A percentile compares a stretch with the other conserved stretches of the same genome.
These are phyloP conservation scores for Acacia melanoxylon DNA, from an alignment of 306 rosid species.

Conservation along the genomic window DNA sequence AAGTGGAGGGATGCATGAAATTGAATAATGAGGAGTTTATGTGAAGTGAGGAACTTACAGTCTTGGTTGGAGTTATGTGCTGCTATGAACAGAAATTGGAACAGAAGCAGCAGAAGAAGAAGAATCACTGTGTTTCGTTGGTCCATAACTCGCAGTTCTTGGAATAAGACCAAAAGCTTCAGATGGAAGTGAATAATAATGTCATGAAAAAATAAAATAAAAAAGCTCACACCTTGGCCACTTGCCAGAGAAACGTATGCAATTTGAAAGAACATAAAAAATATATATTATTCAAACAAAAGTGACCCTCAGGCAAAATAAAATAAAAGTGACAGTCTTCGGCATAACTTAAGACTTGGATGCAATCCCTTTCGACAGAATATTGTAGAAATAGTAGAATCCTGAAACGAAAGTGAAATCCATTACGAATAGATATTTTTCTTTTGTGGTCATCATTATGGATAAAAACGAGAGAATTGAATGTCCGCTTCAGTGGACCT, in stretches of 20 bases:
- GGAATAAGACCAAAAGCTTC: conserved; percentile 2
- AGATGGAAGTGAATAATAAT: conserved; percentile 4
- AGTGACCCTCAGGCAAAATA: background rate
- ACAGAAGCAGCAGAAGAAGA: conserved; percentile 28
- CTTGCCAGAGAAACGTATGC: background rate
- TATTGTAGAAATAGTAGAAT: no score
- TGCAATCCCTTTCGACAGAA: no score
- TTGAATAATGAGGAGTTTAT: background rate
- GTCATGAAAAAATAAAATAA: background rate
- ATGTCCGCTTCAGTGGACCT: no score
- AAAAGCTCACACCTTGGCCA: background rate
- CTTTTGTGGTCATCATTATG: no score
- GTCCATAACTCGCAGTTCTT: conserved; percentile 31
- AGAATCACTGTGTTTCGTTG: conserved; percentile 27
- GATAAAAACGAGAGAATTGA: no score
- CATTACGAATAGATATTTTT: no score
- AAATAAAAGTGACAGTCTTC: background rate
- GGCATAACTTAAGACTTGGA: no score
- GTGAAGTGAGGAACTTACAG: conserved; percentile 38
- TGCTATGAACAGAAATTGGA: conserved; percentile 41
- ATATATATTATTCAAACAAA: background rate
- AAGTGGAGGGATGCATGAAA: no score
- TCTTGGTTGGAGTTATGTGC: conserved; percentile 36
- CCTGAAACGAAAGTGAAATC: no score
- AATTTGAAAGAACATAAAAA: background rate